Base-by-base conservation (phyloP, 208 protist species). In the Trypanosoma conorhini region DNA sequence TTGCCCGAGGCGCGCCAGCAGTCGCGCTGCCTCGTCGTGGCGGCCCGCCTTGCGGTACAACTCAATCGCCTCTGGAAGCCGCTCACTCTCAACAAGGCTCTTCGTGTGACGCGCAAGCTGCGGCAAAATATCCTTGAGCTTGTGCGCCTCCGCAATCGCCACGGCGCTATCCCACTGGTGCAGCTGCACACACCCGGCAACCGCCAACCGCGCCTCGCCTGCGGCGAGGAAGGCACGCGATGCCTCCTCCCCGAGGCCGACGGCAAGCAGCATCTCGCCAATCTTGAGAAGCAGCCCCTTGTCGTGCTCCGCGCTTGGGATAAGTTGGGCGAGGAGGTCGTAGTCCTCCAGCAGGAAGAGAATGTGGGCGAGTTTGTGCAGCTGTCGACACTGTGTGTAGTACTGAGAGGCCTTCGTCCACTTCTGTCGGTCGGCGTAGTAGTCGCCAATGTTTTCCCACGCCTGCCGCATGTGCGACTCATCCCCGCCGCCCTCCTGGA, bases 21-120 rank as follows among this genome's bases (percentile, higher is more conserved):
- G 82, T 80, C 89, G 93, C 31, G 97, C 98, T 17, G 95, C 91
- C 69, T 99, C 96, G 46, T 92, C 82, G 81, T 98, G 90, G 38
- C 90, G 91, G 30, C 93, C 87, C 1, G 97, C 98, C 81, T 99
- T 98, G 74, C 95, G 91, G 83, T 97, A 98, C 26, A 99, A 83
- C 83, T 98, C 96, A 65, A 99, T 98, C 21, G 98, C 98, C 58
- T 98, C 84, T 17, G 95, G 72, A n/a, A 95, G 76, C 33, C 96
- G 89, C 42, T 97, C 86, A 40, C 83, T 84, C 4, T 87, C 72
- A 58, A 99, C 80, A 42, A 99, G 86, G 46, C 98, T 93, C 55
- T 76, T 72, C 12, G 97, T 95, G 76, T 96, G 95, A 74, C 95
- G 91, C 15, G 86, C 65, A 13, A 99, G 86, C 26, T 97, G 85